Base-by-base conservation (phyloP, 1,284 basidiomycete species). In the Porogramme epimiltina region DNA sequence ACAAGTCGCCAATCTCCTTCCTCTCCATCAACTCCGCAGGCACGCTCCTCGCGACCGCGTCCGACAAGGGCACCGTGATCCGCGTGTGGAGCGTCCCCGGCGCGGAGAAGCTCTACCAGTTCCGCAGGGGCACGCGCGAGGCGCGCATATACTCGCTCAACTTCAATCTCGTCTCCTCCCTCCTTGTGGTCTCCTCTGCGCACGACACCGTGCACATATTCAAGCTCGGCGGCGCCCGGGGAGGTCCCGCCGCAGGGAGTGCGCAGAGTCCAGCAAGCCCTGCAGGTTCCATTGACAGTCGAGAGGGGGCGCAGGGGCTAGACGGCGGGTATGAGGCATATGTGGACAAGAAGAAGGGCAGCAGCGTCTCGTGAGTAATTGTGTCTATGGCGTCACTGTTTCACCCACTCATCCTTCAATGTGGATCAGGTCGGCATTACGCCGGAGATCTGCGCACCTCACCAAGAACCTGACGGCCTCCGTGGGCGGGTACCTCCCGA, bases 181-280 rank as follows among this genome's bases (percentile, higher is more conserved):
- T 99, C 13, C 73, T 99, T 15, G 93, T 93, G 2, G 95, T 98
- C 6, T 91, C 88, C 63, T 90, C 85, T 8, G 96, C 95, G 58
- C 93, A 95, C 56, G 95, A 95, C 60, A 99, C 96, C 8, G 95
- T 99, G 31, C 97, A 99, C 71, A 90, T 99, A 45, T 99, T 98
- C 77, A 93, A 93, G 68, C 77, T 99, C 4, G 81, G 82, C 59
- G 54, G 71, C 49, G 60, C 70, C 58, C 59, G 65, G 55, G 49
- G 60, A 5, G 11, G 45, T 19, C 11, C 3, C 11, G 33, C n/a
- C 18, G 46, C 41, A 26, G 51, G 62, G 18, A 61, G 59, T 24
- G 48, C 33, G 18, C 33, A 55, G 28, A 62, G 54, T 42, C 71
- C 75, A 16, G 68, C 72, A 24, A 89, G 86, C 61, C 83, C 84